These are phyloP conservation scores for Aciculoconidium aculeatum DNA, from an alignment of 805 yeast species.

Conservation along the genomic window DNA sequence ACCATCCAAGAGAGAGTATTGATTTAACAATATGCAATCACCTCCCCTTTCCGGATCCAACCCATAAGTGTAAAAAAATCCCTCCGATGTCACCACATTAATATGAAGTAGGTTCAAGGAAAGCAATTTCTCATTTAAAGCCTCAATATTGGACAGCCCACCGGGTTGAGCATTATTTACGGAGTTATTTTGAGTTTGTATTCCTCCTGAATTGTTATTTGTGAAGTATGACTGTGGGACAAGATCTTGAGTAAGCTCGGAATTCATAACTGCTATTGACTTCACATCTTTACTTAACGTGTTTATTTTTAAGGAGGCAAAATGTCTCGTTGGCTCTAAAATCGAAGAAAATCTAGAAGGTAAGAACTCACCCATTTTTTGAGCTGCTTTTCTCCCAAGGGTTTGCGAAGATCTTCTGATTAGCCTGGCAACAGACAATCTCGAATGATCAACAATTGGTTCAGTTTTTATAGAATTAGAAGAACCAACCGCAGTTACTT, in stretches of 20 bases:
- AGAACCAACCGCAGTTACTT: constrained; percentile 2
- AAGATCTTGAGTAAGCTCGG: constrained; percentile 24
- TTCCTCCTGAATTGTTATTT: constrained; percentile 13
- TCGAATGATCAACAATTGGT: constrained; percentile 64
- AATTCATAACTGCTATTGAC: constrained; percentile 42
- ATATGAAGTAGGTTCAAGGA: constrained; percentile 38
- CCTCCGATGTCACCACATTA: constrained; percentile 75
- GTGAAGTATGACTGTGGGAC: constrained; percentile 25
- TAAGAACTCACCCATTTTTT: constrained; percentile 79
- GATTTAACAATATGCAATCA: constrained; percentile 76
- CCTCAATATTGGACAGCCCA: constrained; percentile 12
- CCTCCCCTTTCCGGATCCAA: constrained; percentile 89
- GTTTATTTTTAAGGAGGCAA: constrained; percentile 74
- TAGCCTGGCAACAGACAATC: constrained; percentile 70
- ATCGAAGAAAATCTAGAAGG: constrained; percentile 78
- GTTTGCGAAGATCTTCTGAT: constrained; percentile 74
- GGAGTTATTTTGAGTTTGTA: background rate
- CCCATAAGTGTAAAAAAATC: constrained; percentile 74
- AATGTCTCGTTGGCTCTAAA: constrained; percentile 85
- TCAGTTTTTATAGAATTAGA: constrained; percentile 30
- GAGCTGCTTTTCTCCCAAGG: constrained; percentile 76
- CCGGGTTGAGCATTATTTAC: constrained; percentile 6
- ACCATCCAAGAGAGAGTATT: constrained; percentile 48
- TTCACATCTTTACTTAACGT: constrained; percentile 35
- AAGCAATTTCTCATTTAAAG: constrained; percentile 9